These are phyloP conservation scores for Noccaea bulbosa DNA, from an alignment of 345 rosid species.

Conservation along the genomic window DNA sequence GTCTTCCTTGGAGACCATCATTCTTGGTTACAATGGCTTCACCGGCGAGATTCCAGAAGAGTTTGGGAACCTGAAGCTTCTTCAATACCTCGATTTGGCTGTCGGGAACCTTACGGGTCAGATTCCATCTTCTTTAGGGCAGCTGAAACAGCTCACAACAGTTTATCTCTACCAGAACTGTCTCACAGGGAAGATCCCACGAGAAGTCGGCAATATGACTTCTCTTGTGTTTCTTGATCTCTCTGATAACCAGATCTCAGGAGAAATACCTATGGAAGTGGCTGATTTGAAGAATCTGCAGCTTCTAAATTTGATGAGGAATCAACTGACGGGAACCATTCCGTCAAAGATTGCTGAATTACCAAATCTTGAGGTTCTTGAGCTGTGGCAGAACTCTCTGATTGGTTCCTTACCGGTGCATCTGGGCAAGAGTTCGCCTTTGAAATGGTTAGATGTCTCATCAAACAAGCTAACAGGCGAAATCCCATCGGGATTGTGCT, in stretches of 20 bases:
- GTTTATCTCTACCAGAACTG: conserved; percentile 65
- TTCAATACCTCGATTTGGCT: conserved; percentile 74
- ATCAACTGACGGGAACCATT: conserved; percentile 59
- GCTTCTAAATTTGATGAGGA: conserved; percentile 79
- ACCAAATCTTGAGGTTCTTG: conserved; percentile 66
- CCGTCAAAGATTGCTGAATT: conserved; percentile 61
- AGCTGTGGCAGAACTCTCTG: conserved; percentile 74
- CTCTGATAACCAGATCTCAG: conserved; percentile 72
- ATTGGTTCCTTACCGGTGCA: conserved; percentile 60
- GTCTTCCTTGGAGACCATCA: conserved; percentile 62
- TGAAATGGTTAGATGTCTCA: conserved; percentile 75
- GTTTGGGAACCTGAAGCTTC: conserved; percentile 66
- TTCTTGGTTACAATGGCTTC: conserved; percentile 73
- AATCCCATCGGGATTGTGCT: conserved; percentile 66
- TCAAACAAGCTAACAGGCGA: conserved; percentile 69
- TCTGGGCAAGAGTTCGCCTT: conserved; percentile 64
- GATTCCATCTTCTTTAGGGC: conserved; percentile 64
- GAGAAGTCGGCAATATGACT: conserved; percentile 60
- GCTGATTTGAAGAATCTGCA: conserved; percentile 58
- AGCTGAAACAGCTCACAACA: conserved; percentile 62
- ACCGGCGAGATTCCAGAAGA: conserved; percentile 69
- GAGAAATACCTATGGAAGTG: conserved; percentile 63
- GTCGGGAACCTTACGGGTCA: conserved; percentile 67
- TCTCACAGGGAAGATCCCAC: conserved; percentile 65
- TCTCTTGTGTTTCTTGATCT: conserved; percentile 69